Conservation (phyloP, 2,329 filamentous ascomycete genomes). For the Sporothrix pseudoabietina region DNA sequence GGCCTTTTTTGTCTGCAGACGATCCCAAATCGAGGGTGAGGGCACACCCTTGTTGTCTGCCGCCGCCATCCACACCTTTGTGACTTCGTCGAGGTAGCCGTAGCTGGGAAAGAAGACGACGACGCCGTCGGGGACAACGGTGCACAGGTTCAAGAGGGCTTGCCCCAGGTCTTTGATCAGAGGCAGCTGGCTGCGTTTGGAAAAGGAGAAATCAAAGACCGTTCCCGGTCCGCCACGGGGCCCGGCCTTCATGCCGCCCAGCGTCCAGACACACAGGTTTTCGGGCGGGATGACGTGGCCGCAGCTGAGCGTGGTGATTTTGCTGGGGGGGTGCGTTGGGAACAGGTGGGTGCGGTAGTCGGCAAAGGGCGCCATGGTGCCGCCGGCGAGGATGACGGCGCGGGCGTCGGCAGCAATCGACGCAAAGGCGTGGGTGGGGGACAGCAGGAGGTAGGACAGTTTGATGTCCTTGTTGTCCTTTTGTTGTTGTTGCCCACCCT, state of each 20-base stretch:
- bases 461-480: slow-evolving; percentile 50
- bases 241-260: slow-evolving; percentile 50
- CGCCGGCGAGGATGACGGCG: slow-evolving; percentile 87
- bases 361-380: slow-evolving; percentile 95
- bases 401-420: slow-evolving; percentile 82
- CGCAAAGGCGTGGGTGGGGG: slow-evolving; percentile 87
- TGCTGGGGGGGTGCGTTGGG: slow-evolving; percentile 64
- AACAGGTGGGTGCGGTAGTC: slow-evolving; percentile 89
- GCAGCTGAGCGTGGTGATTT: slow-evolving; percentile 82
- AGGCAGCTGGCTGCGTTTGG: slow-evolving; percentile 66
- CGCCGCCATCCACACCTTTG: slow-evolving; percentile 54
- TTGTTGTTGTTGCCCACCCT: background rate
- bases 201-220: slow-evolving; percentile 85
- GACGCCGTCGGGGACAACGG: slow-evolving; percentile 79
- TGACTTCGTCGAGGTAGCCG: slow-evolving; percentile 78
- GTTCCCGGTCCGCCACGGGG: slow-evolving; percentile 38
- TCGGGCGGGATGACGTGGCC: slow-evolving; percentile 87
- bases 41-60: slow-evolving; percentile 39
- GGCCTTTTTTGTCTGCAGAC: slow-evolving; percentile 60
- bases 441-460: slow-evolving; percentile 84
- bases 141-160: slow-evolving; percentile 70
- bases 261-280: slow-evolving; percentile 77
- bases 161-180: slow-evolving; percentile 76
- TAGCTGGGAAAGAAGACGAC: slow-evolving; percentile 98
- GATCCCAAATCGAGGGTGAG: slow-evolving; percentile 57